These are phyloP conservation scores for Fusarium nurragi DNA, from an alignment of 2,329 filamentous ascomycete species.

Conservation along the genomic window DNA sequence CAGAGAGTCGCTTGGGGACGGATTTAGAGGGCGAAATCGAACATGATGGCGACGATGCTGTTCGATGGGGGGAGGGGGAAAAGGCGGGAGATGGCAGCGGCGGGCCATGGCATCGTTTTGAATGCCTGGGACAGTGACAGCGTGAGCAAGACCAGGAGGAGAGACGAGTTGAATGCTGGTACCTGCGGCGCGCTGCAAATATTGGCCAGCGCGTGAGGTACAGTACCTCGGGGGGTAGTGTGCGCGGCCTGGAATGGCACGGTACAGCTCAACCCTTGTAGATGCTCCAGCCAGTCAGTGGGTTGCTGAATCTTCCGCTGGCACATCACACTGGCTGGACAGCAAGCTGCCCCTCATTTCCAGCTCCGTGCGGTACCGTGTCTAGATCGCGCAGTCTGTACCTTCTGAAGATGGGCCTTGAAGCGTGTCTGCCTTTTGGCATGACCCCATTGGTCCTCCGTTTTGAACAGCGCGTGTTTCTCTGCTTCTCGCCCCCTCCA, in stretches of 20 bases:
- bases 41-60: slow-evolving; percentile 62
- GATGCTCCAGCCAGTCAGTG: slow-evolving; percentile 22
- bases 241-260: neutral
- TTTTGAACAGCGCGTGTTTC: slow-evolving; percentile 35
- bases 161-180: slow-evolving; percentile 32
- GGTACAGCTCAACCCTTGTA: slow-evolving; percentile 27
- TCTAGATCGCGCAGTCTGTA: slow-evolving; percentile 23
- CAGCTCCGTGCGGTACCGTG: slow-evolving; percentile 32
- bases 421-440: slow-evolving; percentile 43
- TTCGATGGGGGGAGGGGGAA: slow-evolving; percentile 60
- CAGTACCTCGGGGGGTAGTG: slow-evolving; percentile 20
- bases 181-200: slow-evolving; percentile 33
- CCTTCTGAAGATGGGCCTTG: slow-evolving; percentile 29
- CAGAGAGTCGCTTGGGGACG: slow-evolving; percentile 61
- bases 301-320: neutral
- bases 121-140: slow-evolving; percentile 40
- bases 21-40: slow-evolving; percentile 62
- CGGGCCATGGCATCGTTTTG: slow-evolving; percentile 52
- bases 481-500: slow-evolving; percentile 23
- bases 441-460: slow-evolving; percentile 31
- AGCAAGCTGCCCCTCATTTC: slow-evolving; percentile 16
- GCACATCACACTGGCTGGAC: slow-evolving; percentile 29
- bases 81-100: slow-evolving; percentile 44
- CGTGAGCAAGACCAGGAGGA: slow-evolving; percentile 36
- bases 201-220: slow-evolving; percentile 13